Evolutionary conservation across 139 green algal species (phyloP), one percentile per base, ranked within the genome.

Genomic region (Coccomyxa sp.): DNA sequence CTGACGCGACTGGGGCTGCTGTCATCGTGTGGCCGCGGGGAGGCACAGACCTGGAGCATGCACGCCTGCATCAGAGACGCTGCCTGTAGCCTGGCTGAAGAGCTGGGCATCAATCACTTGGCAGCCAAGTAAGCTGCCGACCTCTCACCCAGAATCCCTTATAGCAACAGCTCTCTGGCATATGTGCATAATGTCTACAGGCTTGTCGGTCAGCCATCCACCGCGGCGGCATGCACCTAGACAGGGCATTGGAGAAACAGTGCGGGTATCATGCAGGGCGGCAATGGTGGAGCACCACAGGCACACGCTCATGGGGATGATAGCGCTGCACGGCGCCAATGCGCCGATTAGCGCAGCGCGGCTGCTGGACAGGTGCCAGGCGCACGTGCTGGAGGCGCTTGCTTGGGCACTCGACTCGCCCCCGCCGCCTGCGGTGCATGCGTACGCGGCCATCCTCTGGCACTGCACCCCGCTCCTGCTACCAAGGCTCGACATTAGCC

Each of bases 361-460:
- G 38, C 40, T 81, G 31, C 55, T 76, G 18, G 69, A 81, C 69
- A 44, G 77, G 18, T 39, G 38, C 39, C 69, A 76, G 18, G 39
- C 68, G 8, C 39, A 70, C 40, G 58, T 81, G 18, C 40, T 50
- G 8, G 69, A 73, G 41, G 39, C 70, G 37, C 37, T 81, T 8
- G 38, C n/a, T 1, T 81, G 77, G 77, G 77, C 77, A 1, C 38
- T 74, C 7, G 39, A 76, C 41, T 34, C 14, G n/a, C 39, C 69
- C 12, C 69, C 69, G 24, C 38, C 55, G 16, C 58, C 54, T 33
- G 68, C 77, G 14, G 38, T 76, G 68, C 69, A 39, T 24, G 68
- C 68, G 41, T 81, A 81, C 41, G 68, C 35, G 8, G 77, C 68
- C 69, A 76, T 81, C 40, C 16, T 76, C n/a, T 76, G 77, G 77